phyloP scores from a whole-genome alignment of 768 basidiomycete genomes.

The Xerocomellus chrysenteron region DNA sequence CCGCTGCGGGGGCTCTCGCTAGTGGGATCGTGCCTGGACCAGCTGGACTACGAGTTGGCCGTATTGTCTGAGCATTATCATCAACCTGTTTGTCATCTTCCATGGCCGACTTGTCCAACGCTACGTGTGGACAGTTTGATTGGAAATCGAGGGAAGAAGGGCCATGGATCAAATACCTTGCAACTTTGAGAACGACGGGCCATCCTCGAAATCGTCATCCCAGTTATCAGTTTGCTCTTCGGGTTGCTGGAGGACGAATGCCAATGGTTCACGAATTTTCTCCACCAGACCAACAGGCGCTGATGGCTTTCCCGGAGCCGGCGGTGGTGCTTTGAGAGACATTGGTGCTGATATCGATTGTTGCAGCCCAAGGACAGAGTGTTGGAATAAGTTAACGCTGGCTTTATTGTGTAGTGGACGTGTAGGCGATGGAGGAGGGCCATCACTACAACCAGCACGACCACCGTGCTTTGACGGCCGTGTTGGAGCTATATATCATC shows the following conservation, averaged over 20 bases:
- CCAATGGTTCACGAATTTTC: constrained; percentile 52
- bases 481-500: constrained; percentile 55
- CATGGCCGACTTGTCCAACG: constrained; percentile 56
- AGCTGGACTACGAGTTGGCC: constrained; percentile 71
- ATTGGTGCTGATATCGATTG: constrained; percentile 35
- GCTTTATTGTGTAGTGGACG: constrained; percentile 31
- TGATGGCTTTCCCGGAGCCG: constrained; percentile 18
- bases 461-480: constrained; percentile 68
- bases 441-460: constrained; percentile 36
- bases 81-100: constrained; percentile 63
- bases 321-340: constrained; percentile 22
- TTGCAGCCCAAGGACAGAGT: constrained; percentile 35
- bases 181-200: constrained; percentile 83
- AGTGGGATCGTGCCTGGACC: constrained; percentile 49
- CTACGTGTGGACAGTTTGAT: constrained; percentile 32
- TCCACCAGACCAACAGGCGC: constrained; percentile 35
- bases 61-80: constrained; percentile 79
- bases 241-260: constrained; percentile 65
- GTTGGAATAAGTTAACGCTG: constrained; percentile 28
- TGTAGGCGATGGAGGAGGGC: constrained; percentile 46
- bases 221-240: constrained; percentile 94
- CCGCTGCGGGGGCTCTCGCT: constrained; percentile 59
- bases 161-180: constrained; percentile 42
- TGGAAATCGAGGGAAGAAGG: background rate
- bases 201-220: constrained; percentile 98